A percentile compares a stretch with the other conserved stretches of the same genome.
These are phyloP conservation scores for Flagelloscypha sp. DNA, from an alignment of 768 basidiomycete species.

Conservation along the genomic window DNA sequence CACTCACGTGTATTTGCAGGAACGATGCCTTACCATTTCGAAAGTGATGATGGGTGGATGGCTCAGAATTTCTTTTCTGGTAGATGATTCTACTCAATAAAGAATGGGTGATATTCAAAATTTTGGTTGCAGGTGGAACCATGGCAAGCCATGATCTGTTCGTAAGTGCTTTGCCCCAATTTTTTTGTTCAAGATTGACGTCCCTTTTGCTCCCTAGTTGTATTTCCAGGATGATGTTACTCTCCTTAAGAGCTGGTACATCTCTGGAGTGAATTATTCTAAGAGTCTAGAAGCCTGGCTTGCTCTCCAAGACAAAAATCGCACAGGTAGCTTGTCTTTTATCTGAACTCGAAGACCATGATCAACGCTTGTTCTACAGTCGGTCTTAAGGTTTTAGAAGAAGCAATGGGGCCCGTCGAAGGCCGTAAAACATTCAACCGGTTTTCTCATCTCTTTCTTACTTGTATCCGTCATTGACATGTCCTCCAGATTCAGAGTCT, in stretches of 20 bases:
- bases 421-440: slow-evolving; percentile 53
- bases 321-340: slow-evolving; percentile 21
- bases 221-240: slow-evolving; percentile 62
- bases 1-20: slow-evolving; percentile 40
- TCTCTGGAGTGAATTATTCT: slow-evolving; percentile 58
- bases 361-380: slow-evolving; percentile 14
- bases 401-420: slow-evolving; percentile 37
- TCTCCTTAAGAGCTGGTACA: slow-evolving; percentile 50
- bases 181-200: slow-evolving; percentile 1
- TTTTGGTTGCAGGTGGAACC: slow-evolving; percentile 42
- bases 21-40: slow-evolving; percentile 62
- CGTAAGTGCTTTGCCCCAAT: slow-evolving; percentile 19
- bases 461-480: not conserved
- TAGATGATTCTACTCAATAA: slow-evolving; percentile 10
- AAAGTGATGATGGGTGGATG: slow-evolving; percentile 69
- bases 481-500: slow-evolving; percentile 52
- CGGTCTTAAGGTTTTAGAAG: slow-evolving; percentile 40
- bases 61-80: slow-evolving; percentile 64
- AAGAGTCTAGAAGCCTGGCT: slow-evolving; percentile 63
- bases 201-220: slow-evolving; percentile 21
- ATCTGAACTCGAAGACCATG: not conserved
- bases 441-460: slow-evolving; percentile 14
- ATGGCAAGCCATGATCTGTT: slow-evolving; percentile 65
- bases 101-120: not conserved
- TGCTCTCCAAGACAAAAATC: slow-evolving; percentile 44